Conservation (phyloP, 83 land plant species). For the Picea mariana region DNA sequence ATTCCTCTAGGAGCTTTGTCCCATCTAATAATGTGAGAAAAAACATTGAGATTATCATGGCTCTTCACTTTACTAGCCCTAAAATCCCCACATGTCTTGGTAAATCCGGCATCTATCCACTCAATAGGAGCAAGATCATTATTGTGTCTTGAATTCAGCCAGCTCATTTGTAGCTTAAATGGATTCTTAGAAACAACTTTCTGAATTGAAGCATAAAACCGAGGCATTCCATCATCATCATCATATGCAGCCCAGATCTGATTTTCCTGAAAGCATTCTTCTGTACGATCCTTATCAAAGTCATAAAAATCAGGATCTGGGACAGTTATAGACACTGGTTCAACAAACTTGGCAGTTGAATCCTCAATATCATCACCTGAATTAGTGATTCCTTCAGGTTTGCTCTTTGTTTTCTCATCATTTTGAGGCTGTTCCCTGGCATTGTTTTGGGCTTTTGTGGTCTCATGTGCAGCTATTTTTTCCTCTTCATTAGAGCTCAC, state of each 20-base stretch:
- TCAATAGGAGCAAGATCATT: conserved; percentile 54
- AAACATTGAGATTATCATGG: conserved; percentile 58
- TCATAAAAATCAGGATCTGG: conserved; percentile 85
- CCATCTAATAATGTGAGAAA: conserved; percentile 62
- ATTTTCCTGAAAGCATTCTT: conserved; percentile 57
- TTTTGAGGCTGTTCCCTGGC: background rate
- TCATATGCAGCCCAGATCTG: conserved; percentile 89
- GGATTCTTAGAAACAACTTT: conserved; percentile 63
- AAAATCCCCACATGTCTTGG: conserved; percentile 77
- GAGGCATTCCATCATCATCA: conserved; percentile 93
- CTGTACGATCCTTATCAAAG: conserved; percentile 77
- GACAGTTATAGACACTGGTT: conserved; percentile 46
- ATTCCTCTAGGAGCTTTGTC: conserved; percentile 56
- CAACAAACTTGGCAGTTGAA: conserved; percentile 18
- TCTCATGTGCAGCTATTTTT: conserved; percentile 13
- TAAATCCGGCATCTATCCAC: conserved; percentile 63
- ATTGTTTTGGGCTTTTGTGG: conserved; percentile 2
- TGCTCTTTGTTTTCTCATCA: background rate
- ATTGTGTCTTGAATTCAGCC: conserved; percentile 53
- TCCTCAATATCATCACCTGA: background rate
- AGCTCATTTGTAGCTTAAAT: conserved; percentile 61
- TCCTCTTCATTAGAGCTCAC: conserved; percentile 4
- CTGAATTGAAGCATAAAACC: conserved; percentile 67
- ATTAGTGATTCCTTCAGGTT: background rate
- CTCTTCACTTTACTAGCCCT: conserved; percentile 42